Percentiles rank a stretch among this genome's conserved stretches.
phyloP scores from a whole-genome alignment of 2,329 filamentous ascomycete species.

The Gremmenia infestans region DNA sequence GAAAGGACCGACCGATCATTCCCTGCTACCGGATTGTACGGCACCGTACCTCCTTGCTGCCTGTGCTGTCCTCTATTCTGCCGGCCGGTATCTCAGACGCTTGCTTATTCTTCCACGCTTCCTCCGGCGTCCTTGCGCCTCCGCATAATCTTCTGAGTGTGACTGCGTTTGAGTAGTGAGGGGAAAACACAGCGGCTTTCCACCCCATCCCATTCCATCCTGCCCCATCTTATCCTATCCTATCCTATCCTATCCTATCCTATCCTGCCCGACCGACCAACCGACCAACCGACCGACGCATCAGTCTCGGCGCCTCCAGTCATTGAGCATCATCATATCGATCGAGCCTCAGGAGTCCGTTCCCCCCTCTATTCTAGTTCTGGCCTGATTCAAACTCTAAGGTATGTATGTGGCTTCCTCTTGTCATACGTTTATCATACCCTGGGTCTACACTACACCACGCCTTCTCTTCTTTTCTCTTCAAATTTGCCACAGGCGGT shows the following conservation, averaged over 20 bases:
- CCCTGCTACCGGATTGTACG: too few relatives aligned
- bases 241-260: background rate
- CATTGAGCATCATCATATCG: background rate
- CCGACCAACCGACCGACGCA: background rate
- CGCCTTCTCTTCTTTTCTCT: too few relatives aligned
- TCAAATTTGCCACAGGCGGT: too few relatives aligned
- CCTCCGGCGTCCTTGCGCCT: too few relatives aligned
- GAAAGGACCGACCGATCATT: too few relatives aligned
- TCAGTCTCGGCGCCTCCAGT: background rate
- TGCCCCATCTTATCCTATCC: slow-evolving; percentile 2
- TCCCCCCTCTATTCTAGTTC: too few relatives aligned
- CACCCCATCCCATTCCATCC: slow-evolving; percentile 5
- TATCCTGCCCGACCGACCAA: background rate
- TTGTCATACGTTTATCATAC: background rate
- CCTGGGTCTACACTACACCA: background rate
- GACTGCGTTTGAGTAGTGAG: background rate
- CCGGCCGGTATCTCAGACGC: too few relatives aligned
- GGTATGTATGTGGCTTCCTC: background rate
- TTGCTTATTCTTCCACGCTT: too few relatives aligned
- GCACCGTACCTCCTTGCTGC: too few relatives aligned
- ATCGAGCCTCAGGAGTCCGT: background rate
- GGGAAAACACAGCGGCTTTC: slow-evolving; percentile 2
- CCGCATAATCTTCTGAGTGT: too few relatives aligned
- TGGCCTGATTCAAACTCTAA: background rate
- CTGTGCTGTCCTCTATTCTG: too few relatives aligned